These are phyloP conservation scores for Venturia nashicola DNA, from an alignment of 2,329 filamentous ascomycete species.

Conservation along the genomic window DNA sequence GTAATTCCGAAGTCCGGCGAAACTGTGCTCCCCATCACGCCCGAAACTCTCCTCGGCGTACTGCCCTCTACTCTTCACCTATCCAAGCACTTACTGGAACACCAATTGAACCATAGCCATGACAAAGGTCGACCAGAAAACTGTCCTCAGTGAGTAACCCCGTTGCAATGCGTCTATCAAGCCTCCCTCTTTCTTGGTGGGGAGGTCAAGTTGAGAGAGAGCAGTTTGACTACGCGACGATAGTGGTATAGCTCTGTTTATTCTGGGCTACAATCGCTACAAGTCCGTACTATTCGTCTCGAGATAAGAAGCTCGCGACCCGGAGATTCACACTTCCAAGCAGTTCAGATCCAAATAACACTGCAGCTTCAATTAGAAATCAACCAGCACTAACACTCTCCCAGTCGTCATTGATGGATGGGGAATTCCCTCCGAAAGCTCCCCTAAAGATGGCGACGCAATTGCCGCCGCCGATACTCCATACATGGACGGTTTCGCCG, in stretches of 20 bases:
- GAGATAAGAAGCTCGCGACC: too few species aligned
- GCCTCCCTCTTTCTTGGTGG: too few species aligned
- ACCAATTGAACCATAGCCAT: slow-evolving; percentile 32
- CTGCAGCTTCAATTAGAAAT: slow-evolving; percentile 48
- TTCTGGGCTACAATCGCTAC: too few species aligned
- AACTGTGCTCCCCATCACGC: neutral
- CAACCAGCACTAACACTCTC: slow-evolving; percentile 33
- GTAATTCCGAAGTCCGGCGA: neutral
- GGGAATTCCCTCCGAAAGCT: slow-evolving; percentile 73
- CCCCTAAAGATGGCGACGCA: slow-evolving; percentile 82
- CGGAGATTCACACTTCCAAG: neutral
- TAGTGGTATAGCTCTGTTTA: too few species aligned
- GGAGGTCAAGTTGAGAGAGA: too few species aligned
- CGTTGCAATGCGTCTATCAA: slow-evolving; percentile 19
- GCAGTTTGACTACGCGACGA: too few species aligned
- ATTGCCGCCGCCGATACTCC: slow-evolving; percentile 90
- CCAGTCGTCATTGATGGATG: slow-evolving; percentile 98
- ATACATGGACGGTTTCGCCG: slow-evolving; percentile 77
- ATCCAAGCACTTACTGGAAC: neutral
- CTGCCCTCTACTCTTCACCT: neutral
- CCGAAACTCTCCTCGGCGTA: too few species aligned
- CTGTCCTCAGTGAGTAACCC: slow-evolving; percentile 48
- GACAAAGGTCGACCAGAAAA: slow-evolving; percentile 57
- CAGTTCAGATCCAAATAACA: slow-evolving; percentile 39
- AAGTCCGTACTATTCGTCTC: too few species aligned